These are phyloP conservation scores for Astraeus odoratus DNA, from an alignment of 768 basidiomycete genomes.

Conservation along the genomic window DNA sequence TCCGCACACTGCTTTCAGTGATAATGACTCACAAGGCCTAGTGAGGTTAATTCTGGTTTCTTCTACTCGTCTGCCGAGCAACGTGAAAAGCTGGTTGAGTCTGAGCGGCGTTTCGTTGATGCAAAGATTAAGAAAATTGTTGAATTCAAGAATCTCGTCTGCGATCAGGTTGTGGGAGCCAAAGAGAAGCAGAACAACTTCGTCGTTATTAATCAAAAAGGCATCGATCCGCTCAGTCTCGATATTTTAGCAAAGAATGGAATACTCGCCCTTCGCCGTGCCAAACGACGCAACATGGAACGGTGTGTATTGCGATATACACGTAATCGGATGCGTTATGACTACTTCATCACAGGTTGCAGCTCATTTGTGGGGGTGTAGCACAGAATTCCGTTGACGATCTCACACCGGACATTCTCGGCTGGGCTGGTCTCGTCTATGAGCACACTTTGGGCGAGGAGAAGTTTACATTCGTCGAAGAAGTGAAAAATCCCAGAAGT, in stretches of 20 bases:
- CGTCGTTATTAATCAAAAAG: conserved; percentile 97
- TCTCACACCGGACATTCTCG: conserved; percentile 82
- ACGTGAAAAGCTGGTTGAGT: conserved; percentile 97
- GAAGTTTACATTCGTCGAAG: conserved; percentile 96
- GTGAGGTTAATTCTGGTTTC: conserved; percentile 99
- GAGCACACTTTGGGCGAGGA: conserved; percentile 99
- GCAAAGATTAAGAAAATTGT: conserved; percentile 93
- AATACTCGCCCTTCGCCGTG: conserved; percentile 88
- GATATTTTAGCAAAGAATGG: conserved; percentile 97
- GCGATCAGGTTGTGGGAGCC: conserved; percentile 83
- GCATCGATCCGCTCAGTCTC: conserved; percentile 94
- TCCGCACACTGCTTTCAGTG: conserved; percentile 17
- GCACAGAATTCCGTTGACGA: conserved; percentile 99
- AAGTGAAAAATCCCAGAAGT: conserved; percentile 90
- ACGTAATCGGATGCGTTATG: conserved; percentile 27
- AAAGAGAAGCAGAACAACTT: conserved; percentile 82
- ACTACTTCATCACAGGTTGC: conserved; percentile 48
- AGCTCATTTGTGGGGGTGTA: conserved; percentile 88
- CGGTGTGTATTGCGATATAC: conserved; percentile 41
- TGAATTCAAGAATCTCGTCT: conserved; percentile 92
- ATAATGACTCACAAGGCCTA: conserved; percentile 29
- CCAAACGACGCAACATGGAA: conserved; percentile 99
- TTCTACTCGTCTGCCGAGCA: conserved; percentile 99
- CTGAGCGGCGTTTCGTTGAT: conserved; percentile 90
- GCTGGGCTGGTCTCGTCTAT: conserved; percentile 97